phyloP scores from a whole-genome alignment of 495 filamentous ascomycete species.

The Glarea lozoyensis region DNA sequence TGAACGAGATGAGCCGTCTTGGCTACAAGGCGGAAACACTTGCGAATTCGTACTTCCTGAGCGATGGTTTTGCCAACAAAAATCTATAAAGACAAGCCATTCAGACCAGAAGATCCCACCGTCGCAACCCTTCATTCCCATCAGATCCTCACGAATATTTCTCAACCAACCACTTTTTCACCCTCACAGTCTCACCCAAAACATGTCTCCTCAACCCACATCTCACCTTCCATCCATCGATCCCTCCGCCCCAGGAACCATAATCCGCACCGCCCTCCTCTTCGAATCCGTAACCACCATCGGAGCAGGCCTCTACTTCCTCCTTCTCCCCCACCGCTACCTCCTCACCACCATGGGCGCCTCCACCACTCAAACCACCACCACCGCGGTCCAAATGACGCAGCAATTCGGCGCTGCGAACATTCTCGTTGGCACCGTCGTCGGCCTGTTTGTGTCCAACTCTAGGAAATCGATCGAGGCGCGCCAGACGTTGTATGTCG shows the following conservation, averaged over 20 bases:
- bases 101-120: background rate
- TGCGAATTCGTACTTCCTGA: background rate
- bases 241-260: background rate
- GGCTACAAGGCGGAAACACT: too few relatives aligned
- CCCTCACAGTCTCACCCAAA: too few relatives aligned
- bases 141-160: background rate
- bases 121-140: background rate
- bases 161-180: background rate
- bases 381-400: background rate
- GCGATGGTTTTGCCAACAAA: background rate
- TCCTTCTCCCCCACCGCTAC: background rate
- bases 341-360: background rate
- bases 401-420: conserved; percentile 1
- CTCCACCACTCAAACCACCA: background rate
- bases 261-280: background rate
- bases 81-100: background rate
- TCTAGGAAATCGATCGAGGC: background rate
- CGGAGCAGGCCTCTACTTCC: background rate
- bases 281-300: background rate
- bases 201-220: background rate
- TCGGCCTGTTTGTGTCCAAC: background rate
- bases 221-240: background rate
- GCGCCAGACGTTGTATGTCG: background rate
- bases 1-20: background rate
- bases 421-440: background rate